Evolutionary conservation across 305 asterid species (phyloP), one percentile per base, ranked within the genome.

Genomic region (Striga hermonthica): DNA sequence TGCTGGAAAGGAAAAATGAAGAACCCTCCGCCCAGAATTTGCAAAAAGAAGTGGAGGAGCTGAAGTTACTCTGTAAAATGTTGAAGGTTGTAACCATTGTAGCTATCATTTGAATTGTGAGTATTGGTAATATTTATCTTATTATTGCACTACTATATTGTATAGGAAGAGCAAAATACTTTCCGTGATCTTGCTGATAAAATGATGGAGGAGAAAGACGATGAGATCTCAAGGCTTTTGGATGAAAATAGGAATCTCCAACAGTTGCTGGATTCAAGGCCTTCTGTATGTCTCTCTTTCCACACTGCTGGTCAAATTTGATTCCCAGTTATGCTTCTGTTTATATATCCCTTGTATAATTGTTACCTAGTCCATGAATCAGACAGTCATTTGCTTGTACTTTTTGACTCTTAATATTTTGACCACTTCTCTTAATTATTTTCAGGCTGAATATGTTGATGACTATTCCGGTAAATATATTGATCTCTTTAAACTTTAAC

Each of bases 141-240:
- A 67, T 63, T 62, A 35, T 64, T 28, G 58, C 39, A 65, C 65
- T 50, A 62, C 60, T 15, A 7, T 75, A 65, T 69, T 55, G 68
- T 65, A 63, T 68, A 94, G 99, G 97, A 88, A 66, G 99, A 94
- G 78, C 96, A 81, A 78, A 78, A 48, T 68, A 68, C 87, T 60
- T 86, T 90, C 62, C 97, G 89, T 58, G 97, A 94, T 79, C 98
- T 94, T 78, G 97, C 99, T 76, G 99, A 94, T 80, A 90, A 80
- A 82, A 80, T 94, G 93, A 83, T 94, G 52, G 98, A 88, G 81
- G 96, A 94, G 80, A 94, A 94, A 79, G 99, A 94, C 74, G 78
- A 74, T 47, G 97, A 94, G 70, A 88, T 91, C 68, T 82, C 93
- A 61, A 76, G 95, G 72, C 95, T 91, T 74, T 70, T 84, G 81